Base-by-base conservation (phyloP, 2,329 filamentous ascomycete species). In the Coniochaeta sp. region DNA sequence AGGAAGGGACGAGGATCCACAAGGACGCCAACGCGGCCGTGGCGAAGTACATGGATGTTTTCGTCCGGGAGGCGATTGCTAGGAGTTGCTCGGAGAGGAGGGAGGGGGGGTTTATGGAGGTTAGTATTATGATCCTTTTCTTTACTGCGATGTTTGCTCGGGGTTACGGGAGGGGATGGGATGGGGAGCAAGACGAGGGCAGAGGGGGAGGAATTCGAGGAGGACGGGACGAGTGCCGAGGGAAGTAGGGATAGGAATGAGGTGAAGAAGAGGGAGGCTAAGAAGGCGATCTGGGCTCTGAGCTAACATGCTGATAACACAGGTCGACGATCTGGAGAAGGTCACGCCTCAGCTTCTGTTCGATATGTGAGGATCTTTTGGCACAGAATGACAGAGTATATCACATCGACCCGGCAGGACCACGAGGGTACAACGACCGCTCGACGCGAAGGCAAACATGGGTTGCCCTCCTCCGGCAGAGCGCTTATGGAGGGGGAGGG, bases 261-360 rank as follows among this genome's bases (percentile, higher is more conserved):
- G 40, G 33, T 13, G 40, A 8, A 9, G 16, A 16, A 22, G 12
- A 49, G 33, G 32, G 32, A 9, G 12, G 6, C 6, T 14, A 18
- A 4, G 5, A 5, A 35, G 4, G 9, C 18, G 12, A 4, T 5
- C 6, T 6, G 31, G 33, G 22, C 18, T 16, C 18, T 22, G 33
- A 3, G 33, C 33, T 38, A 38, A 38, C 13, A 20, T 30, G n/a
- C 13, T 30, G 33, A 28, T 51, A 61, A 13, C 28, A 13, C 49
- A 91, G 81, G 85, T 95, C 45, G 90, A 95, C 64, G 91, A 96
- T 72, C 65, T 97, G 54, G 91, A 96, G 71, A 94, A 89, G 69
- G 75, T 95, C 60, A 87, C 88, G 13, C 88, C 89, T 51, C 89
- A 95, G 68, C 71, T 96, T 62, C 69, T 95, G 60, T 75, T 96